Evolutionary conservation across 768 basidiomycete genomes (phyloP), one percentile per base, ranked within the genome.

Genomic region (Termitomyces sp.): DNA sequence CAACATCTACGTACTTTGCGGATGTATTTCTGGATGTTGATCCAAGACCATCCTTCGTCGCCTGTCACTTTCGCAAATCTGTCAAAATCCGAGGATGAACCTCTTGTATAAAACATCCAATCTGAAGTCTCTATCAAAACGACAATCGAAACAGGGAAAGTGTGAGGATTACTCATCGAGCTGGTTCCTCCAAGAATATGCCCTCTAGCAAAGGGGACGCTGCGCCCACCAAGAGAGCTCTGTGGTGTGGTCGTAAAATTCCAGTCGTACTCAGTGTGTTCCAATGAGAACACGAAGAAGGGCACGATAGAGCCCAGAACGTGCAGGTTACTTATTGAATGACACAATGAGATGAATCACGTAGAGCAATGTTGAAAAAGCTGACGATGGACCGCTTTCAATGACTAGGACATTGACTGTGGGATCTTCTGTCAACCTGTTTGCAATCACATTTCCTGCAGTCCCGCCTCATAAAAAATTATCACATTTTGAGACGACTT

Each of bases 121-220:
- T 68, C 66, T 70, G 20, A 26, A 14, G 32, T 46, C 22, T 33
- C 20, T 5, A 27, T 39, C 30, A 26, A 39, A 13, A 42, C 13
- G 26, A 13, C 24, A n/a, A 13, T 16, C 0, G 2, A 36, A 24
- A 37, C 18, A 42, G 20, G 5, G 10, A 22, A 22, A n/a, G 30
- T 58, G 20, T 34, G 22, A 18, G 26, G 26, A 10, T 30, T n/a
- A 18, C 49, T 50, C 7, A 68, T 61, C 10, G 70, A 71, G 43
- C 72, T 75, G 18, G 65, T 69, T 13, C 74, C 74, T 3, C 72
- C 72, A 3, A 72, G 64, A 24, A 72, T 59, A 33, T 65, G 67
- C 0, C 69, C 71, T 53, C 67, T 56, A 13, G 68, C 63, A 27
- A 65, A 65, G 0, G 48, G 10, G 1, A 68, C 22, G 22, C 54